Evolutionary conservation across 495 filamentous ascomycete species (phyloP), one percentile per base, ranked within the genome.

Genomic region (Penicillium manginii): DNA sequence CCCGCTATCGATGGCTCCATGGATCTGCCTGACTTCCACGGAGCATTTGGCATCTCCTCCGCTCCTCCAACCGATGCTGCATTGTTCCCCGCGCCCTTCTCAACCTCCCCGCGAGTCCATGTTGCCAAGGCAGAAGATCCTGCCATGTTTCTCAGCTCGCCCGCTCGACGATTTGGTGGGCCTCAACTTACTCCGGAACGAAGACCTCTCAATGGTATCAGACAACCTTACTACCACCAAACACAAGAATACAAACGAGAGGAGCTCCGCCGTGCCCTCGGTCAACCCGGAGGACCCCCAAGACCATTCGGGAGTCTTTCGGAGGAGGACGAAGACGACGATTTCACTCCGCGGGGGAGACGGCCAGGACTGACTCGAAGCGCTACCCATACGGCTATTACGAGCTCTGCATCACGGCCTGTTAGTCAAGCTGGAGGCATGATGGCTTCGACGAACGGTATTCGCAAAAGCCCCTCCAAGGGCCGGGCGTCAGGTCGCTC

Each of bases 301-400:
- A 40, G 55, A 3, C 58, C 61, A n/a, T 65, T 61, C 4, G 58
- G 50, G 4, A 59, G 46, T n/a, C 43, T 61, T 46, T 73, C 69
- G n/a, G 72, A 78, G 10, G 73, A 79, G 4, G 70, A 74, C 7
- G 76, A 79, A 31, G 77, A 79, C 29, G 71, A 77, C 18, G 74
- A 76, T 32, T 72, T 66, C 49, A 78, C 76, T 6, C 78, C 76
- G 15, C 62, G 73, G 37, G 67, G 73, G 15, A 69, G 74, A 23
- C 81, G 83, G 10, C 84, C 85, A 7, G 79, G 78, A 0, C 62
- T 90, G 39, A 82, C 83, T 21, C 83, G 87, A 35, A 91, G 88
- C 64, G 64, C 84, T 17, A 89, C 76, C 14, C 72, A 79, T 33
- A 72, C 60, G 21, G 72, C 74, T 4, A 52, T 74, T 42, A 63